A percentile compares a stretch with the other conserved stretches of the same genome.
These are phyloP conservation scores for Apophysomyces elegans DNA, from an alignment of 371 early-diverging fungal genomes.

Conservation along the genomic window DNA sequence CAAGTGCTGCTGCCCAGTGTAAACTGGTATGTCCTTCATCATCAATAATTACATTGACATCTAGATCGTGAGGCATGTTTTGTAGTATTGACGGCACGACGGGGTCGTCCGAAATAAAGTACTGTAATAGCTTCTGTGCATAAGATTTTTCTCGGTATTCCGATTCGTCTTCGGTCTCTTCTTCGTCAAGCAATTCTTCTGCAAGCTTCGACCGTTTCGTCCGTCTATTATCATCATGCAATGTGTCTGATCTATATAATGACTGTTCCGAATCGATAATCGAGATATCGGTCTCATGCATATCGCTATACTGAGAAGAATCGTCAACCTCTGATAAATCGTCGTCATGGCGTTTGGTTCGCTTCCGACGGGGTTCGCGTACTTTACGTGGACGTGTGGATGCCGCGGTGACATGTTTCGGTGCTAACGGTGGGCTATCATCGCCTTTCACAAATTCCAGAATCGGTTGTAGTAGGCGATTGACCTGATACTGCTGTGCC, in stretches of 20 bases:
- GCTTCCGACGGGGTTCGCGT: conserved; percentile 8
- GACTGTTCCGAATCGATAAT: background rate
- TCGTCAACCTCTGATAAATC: background rate
- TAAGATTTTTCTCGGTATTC: conserved; percentile 21
- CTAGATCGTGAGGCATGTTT: conserved; percentile 46
- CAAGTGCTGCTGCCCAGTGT: conserved; percentile 96
- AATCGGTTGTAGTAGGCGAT: conserved; percentile 35
- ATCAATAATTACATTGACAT: conserved; percentile 83
- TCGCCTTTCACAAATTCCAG: conserved; percentile 41
- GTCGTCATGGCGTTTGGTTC: conserved; percentile 7
- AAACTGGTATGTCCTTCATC: conserved; percentile 91
- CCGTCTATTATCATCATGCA: background rate
- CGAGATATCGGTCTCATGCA: background rate
- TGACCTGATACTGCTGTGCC: conserved; percentile 52
- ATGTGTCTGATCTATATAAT: background rate
- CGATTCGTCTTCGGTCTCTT: conserved; percentile 14
- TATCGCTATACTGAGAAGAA: background rate
- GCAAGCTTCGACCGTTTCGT: background rate
- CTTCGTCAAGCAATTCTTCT: conserved; percentile 20
- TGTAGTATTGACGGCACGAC: conserved; percentile 52
- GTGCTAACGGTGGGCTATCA: conserved; percentile 49
- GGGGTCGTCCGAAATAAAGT: conserved; percentile 55
- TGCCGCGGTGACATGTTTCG: conserved; percentile 39
- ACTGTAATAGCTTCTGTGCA: conserved; percentile 47
- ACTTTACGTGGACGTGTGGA: conserved; percentile 19